Evolutionary conservation across 352 stramenopile genomes (phyloP), one percentile per base, ranked within the genome.

Genomic region (Elongisporangium senticosum): DNA sequence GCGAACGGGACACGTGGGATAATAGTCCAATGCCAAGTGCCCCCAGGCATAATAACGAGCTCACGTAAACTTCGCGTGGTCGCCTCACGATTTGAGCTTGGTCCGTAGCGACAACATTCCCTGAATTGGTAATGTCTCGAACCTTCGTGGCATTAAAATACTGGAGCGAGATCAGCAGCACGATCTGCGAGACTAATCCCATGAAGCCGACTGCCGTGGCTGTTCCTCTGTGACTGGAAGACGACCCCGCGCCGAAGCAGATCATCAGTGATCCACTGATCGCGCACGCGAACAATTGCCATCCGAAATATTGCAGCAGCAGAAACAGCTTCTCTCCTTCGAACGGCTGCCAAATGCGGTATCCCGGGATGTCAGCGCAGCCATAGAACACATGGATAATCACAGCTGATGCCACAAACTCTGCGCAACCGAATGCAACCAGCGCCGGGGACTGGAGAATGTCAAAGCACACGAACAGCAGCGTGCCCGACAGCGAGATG

Each of bases 231-330:
- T 64, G 33, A 4, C 2, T 17, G 8, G 33, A 43, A 43, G 33
- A 10, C 7, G 17, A 15, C 2, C 11, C 71, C 0, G 59, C 57
- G 20, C 61, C 59, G 6, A 64, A 66, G 22, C 57, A 70, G 6
- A 84, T 37, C 28, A 77, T 71, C 51, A 79, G 57, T 7, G 72
- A 68, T 0, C 72, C 74, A 0, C 66, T 65, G 10, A 84, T 54
- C 4, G 64, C 75, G n/a, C 64, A 71, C 19, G 67, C 74, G 15
- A 84, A 79, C 53, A 86, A 69, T 55, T 84, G 75, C 76, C 76
- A 86, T 13, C 76, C 76, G 15, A 86, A 51, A 43, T 84, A 86
- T 61, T 86, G 76, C 0, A 86, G 65, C n/a, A 86, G 59, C 55
- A 86, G 54, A 49, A 84, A 86, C 37, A 71, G 67, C 1, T 62